Evolutionary conservation across 176 grass and related monocot genomes (phyloP), one percentile per base, ranked within the genome.

Genomic region (Oropetium thomaeum): DNA sequence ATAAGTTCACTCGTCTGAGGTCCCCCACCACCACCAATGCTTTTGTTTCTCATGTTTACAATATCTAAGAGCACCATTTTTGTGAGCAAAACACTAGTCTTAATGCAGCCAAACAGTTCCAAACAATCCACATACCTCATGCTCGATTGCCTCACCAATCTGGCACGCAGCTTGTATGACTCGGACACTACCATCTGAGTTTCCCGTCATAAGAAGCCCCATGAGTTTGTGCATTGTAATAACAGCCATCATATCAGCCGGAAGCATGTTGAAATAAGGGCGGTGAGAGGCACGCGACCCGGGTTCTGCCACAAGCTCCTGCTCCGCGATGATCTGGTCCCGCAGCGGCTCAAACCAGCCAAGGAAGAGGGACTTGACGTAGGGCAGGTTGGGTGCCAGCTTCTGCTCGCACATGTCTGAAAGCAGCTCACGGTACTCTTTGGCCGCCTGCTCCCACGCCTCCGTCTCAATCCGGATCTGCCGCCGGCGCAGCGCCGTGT

Each of bases 181-280:
- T 10, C 86, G 89, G 12, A 92, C 87, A 5, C 84, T 89, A 16
- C 88, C 91, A 23, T 98, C 89, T 5, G 78, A 68, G 19, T 31
- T 74, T 16, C 96, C 89, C 0, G 67, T 89, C 95, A 98, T 98
- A 34, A 98, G 85, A 48, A 98, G 81, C 12, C 95, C 90, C 95
- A 98, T 98, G 78, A 94, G 62, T 62, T 98, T 94, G 82, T 98
- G 95, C 95, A 98, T 98, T 31, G 95, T 94, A 64, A 98, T 98
- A 33, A 98, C 89, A 3, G 95, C 95, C 95, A 98, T 98, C 95
- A 90, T 98, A 25, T 98, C 95, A 0, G 95, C 89, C 0, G 91
- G 95, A 12, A 98, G 87, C 52, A 74, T 62, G 79, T 74, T 76
- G 39, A 98, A 92, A 37, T 64, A 88, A 0, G 79, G 67, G 0